Evolutionary conservation across 495 filamentous ascomycete species (phyloP), one percentile per base, ranked within the genome.

Genomic region (Xylaria acuta): DNA sequence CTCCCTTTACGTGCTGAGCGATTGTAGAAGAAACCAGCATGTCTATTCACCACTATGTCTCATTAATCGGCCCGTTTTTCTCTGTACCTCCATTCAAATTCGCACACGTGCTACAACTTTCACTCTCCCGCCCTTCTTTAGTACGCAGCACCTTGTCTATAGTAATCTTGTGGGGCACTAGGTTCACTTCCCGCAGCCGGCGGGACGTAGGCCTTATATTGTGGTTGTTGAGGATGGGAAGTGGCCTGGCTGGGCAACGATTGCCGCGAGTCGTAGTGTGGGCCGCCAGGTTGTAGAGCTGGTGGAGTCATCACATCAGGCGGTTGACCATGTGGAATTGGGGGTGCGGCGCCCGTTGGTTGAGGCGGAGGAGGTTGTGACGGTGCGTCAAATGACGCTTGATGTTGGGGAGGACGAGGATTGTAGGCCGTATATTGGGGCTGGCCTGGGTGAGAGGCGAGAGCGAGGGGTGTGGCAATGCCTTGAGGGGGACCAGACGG

Each of bases 301-400:
- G 80, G 82, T 9, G 79, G 87, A 2, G 85, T 79, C 60, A 84
- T 76, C 22, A 82, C 74, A 32, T 80, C 78, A 8, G 84, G 81
- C 6, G 86, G 75, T 27, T 84, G 87, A 5, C 83, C 80, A 43
- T 84, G 77, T 76, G 77, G 86, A 53, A 80, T 85, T 77, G 75
- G 82, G 69, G 79, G 86, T 72, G 75, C 81, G 56, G 78, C 71
- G 5, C 71, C 74, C 6, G 74, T 76, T 3, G 80, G 82, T 25
- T 79, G 77, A 4, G 88, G 87, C 32, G 88, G 86, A 7, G 82
- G 80, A 71, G 86, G 84, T 60, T 86, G 83, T 9, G 80, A 64
- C 53, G 78, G 72, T 11, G 77, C 69, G 43, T 78, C 75, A 45
- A 74, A 67, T 76, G 83, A 51, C 77, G 76, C n/a, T 74, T 82